A percentile compares a stretch with the other conserved stretches of the same genome.
These are phyloP conservation scores for Ustanciosporium gigantosporum DNA, from an alignment of 1,284 basidiomycete species.

Conservation along the genomic window DNA sequence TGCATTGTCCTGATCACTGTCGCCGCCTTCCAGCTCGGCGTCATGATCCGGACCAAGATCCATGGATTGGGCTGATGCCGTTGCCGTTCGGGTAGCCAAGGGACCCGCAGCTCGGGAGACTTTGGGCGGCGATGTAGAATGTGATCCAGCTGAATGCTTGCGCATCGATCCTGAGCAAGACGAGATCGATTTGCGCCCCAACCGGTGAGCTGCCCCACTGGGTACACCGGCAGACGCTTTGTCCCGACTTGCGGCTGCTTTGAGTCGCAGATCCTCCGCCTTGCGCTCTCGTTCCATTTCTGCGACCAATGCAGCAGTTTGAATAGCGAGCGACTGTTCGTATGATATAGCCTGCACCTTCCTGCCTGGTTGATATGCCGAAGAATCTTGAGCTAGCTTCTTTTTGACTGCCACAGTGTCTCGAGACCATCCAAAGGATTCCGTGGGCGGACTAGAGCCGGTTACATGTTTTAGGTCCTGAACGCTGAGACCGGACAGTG, in stretches of 20 bases:
- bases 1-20: conserved; percentile 25
- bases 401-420: conserved; percentile 37
- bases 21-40: conserved; percentile 24
- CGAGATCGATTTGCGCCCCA: conserved; percentile 40
- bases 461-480: conserved; percentile 1
- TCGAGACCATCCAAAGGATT: conserved; percentile 28
- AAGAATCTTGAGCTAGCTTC: conserved; percentile 27
- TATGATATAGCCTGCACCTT: conserved; percentile 27
- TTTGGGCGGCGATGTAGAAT: conserved; percentile 25
- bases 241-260: conserved; percentile 10
- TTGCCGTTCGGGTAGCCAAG: conserved; percentile 4
- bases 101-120: conserved; percentile 16
- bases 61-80: too few species aligned
- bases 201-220: conserved; percentile 29
- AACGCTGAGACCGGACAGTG: conserved; percentile 26
- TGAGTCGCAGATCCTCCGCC: conserved; percentile 16
- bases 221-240: conserved; percentile 23
- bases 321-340: conserved; percentile 37
- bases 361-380: conserved; percentile 22
- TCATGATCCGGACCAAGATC: conserved; percentile 22
- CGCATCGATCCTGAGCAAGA: conserved; percentile 33
- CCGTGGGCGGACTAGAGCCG: conserved; percentile 15
- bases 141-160: conserved; percentile 18
- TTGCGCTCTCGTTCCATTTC: conserved; percentile 31
- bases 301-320: conserved; percentile 27